Base-by-base conservation (phyloP, 148 eudicot genomes). In the Diospyros lotus region DNA sequence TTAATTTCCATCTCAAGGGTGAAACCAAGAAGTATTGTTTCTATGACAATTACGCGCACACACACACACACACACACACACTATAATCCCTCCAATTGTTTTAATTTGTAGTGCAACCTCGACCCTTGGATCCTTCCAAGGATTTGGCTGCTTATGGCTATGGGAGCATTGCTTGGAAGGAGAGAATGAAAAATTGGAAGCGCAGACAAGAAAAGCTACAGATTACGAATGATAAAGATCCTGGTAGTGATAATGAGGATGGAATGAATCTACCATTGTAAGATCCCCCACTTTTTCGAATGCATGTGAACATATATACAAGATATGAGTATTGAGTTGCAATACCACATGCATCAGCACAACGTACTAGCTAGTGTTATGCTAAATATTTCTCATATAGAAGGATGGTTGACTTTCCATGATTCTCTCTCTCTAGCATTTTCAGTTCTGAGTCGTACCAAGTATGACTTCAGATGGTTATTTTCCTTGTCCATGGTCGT, bases 101-200 rank as follows among this genome's bases (percentile, higher is more conserved):
- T 10, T 9, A 10, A 42, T 43, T 53, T 75, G 72, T 69, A 75
- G 78, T 67, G 55, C 78, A 45, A 58, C 66, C 72, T 43, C 68
- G 78, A 66, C 6, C 78, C 18, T 14, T 75, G 78, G 78, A 75
- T 58, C 72, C 78, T 75, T 66, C 72, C 12, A 75, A 75, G 51
- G 78, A 75, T 28, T 67, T 75, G 64, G 72, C 72, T 55, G 78
- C 72, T 44, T 75, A 75, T 39, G 78, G 78, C 64, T 75, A 75
- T 53, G 78, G 78, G 9, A 75, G 78, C 46, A 17, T 75, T 43
- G 78, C 78, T 45, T 75, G 78, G 78, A 75, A 75, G 15, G 72
- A 75, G 66, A 66, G 78, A 46, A 75, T 75, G 78, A 66, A 75
- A 39, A 75, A 38, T 58, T 75, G 78, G 78, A 75, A 75, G 51